phyloP scores from a whole-genome alignment of 306 rosid genomes.

The Prinsepia uniflora region DNA sequence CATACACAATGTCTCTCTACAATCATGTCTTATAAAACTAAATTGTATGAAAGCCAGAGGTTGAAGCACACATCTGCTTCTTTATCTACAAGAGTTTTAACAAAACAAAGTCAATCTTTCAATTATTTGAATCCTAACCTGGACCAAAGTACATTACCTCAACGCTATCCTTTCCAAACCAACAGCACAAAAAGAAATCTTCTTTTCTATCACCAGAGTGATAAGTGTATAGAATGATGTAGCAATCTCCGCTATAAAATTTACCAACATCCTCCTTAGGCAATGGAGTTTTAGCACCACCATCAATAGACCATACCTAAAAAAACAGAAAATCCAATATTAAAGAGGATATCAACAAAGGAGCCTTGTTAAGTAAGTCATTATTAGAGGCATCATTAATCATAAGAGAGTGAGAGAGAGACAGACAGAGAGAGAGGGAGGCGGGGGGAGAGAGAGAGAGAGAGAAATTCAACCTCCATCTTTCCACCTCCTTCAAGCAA shows the following conservation, averaged over 20 bases:
- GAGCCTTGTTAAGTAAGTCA: constrained; percentile 4
- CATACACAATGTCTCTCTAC: not conserved
- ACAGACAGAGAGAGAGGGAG: no score
- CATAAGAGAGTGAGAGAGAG: no score
- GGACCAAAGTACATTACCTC: constrained; percentile 56
- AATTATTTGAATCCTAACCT: constrained; percentile 13
- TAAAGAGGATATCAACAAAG: not conserved
- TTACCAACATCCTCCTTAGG: constrained; percentile 79
- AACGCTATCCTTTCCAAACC: constrained; percentile 90
- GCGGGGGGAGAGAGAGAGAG: no score
- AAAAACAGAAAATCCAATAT: constrained; percentile 22
- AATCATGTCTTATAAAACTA: not conserved
- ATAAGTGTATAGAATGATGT: constrained; percentile 79
- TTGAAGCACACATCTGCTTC: not conserved
- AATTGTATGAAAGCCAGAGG: not conserved
- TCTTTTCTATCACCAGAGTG: constrained; percentile 98
- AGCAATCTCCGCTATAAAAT: constrained; percentile 95
- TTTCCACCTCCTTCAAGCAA: constrained; percentile 98
- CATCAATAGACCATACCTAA: constrained; percentile 94
- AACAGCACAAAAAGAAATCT: constrained; percentile 87
- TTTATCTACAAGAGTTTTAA: not conserved
- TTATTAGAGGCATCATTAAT: constrained; percentile 12
- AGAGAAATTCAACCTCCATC: constrained; percentile 63
- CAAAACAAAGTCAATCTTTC: constrained; percentile 1
- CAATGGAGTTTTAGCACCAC: constrained; percentile 79